Evolutionary conservation across 495 filamentous ascomycete genomes (phyloP).

Genomic region (Hypoxylon cercidicola): DNA sequence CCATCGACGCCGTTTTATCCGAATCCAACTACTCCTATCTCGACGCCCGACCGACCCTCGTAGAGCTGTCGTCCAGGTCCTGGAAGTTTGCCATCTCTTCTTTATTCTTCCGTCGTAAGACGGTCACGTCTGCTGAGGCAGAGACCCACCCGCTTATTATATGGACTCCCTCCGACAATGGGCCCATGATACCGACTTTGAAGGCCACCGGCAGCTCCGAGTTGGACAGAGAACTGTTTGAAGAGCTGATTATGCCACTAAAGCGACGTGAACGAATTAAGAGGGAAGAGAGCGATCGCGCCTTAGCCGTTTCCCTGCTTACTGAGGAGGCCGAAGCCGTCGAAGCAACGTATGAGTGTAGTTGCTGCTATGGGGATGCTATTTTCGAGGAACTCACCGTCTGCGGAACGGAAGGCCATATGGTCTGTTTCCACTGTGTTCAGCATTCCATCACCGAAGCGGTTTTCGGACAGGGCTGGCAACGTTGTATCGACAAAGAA

Average conservation of each 20-base stretch:
- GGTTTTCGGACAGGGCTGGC: slow-evolving; percentile 92
- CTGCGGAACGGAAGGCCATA: slow-evolving; percentile 77
- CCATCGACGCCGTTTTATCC: slow-evolving; percentile 87
- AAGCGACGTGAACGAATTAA: slow-evolving; percentile 62
- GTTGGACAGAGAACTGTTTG: slow-evolving; percentile 81
- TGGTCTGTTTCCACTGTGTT: slow-evolving; percentile 88
- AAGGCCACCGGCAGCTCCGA: slow-evolving; percentile 79
- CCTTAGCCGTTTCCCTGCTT: slow-evolving; percentile 74
- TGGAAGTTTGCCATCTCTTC: slow-evolving; percentile 86
- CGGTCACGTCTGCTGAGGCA: slow-evolving; percentile 65
- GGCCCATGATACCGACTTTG: slow-evolving; percentile 64
- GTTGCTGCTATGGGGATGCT: slow-evolving; percentile 84
- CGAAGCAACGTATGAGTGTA: slow-evolving; percentile 83
- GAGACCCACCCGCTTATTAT: slow-evolving; percentile 66
- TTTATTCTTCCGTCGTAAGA: slow-evolving; percentile 75
- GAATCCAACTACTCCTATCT: slow-evolving; percentile 91
- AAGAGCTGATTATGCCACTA: slow-evolving; percentile 73
- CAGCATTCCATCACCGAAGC: slow-evolving; percentile 81
- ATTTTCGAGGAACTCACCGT: slow-evolving; percentile 84
- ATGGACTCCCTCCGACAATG: slow-evolving; percentile 67
- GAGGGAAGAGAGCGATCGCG: slow-evolving; percentile 70
- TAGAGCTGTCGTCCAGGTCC: slow-evolving; percentile 77
- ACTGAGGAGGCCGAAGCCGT: slow-evolving; percentile 76
- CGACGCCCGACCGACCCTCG: slow-evolving; percentile 77
- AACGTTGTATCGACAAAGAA: slow-evolving; percentile 75